Evolutionary conservation across 2,329 filamentous ascomycete species (phyloP).

Genomic region (Penicillium oxalicum): DNA sequence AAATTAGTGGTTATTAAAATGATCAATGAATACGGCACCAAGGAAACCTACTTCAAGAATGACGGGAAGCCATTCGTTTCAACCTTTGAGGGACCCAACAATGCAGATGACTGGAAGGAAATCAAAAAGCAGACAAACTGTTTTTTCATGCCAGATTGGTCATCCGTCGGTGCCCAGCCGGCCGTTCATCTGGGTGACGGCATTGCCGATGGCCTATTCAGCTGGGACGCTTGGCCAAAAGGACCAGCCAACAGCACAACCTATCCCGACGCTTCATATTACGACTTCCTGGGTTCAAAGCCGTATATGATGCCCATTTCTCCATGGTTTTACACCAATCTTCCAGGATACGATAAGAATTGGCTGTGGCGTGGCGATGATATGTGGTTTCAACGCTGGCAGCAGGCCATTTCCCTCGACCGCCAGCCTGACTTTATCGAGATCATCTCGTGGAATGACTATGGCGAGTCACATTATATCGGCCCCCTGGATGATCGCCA

Average conservation of each 20-base stretch:
- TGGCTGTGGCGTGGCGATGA: background rate
- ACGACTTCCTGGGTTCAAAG: background rate
- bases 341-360: background rate
- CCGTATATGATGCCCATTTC: background rate
- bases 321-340: background rate
- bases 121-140: background rate
- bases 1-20: background rate
- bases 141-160: background rate
- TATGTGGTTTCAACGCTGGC: background rate
- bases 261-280: background rate
- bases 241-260: background rate
- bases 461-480: background rate
- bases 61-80: background rate
- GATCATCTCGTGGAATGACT: background rate
- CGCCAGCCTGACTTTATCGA: background rate
- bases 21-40: too few species aligned
- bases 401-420: background rate
- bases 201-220: background rate
- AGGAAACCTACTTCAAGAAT: too few species aligned
- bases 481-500: background rate
- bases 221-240: background rate
- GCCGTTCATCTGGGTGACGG: background rate
- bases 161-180: background rate
- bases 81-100: background rate
- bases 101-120: background rate